Percentiles rank a stretch among this genome's conserved stretches.
phyloP scores from a whole-genome alignment of 2,329 filamentous ascomycete species.

The Botrytis paeoniae region DNA sequence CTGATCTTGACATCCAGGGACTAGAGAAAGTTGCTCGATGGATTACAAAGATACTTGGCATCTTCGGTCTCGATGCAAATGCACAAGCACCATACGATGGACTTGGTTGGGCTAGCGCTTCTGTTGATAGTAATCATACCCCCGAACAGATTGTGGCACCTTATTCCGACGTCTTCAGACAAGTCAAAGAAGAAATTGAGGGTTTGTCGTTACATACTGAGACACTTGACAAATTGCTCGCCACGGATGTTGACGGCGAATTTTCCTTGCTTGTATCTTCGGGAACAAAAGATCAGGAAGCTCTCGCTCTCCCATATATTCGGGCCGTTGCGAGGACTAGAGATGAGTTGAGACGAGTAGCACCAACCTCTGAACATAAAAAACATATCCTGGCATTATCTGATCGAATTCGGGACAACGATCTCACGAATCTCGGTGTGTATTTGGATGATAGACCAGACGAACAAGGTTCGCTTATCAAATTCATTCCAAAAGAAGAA shows the following conservation, averaged over 20 bases:
- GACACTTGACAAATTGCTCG: slow-evolving; percentile 44
- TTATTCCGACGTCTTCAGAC: slow-evolving; percentile 46
- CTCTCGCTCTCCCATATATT: slow-evolving; percentile 54
- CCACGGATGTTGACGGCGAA: slow-evolving; percentile 45
- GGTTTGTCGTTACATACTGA: slow-evolving; percentile 49
- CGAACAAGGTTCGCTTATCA: slow-evolving; percentile 68
- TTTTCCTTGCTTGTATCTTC: slow-evolving; percentile 46
- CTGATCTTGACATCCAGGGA: slow-evolving; percentile 45
- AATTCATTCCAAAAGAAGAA: slow-evolving; percentile 56
- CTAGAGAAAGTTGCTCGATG: slow-evolving; percentile 65
- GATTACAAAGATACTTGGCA: slow-evolving; percentile 79
- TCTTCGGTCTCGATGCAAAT: slow-evolving; percentile 74
- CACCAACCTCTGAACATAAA: slow-evolving; percentile 51
- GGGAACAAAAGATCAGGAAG: slow-evolving; percentile 51
- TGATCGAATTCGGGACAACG: slow-evolving; percentile 75
- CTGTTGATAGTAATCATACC: slow-evolving; percentile 36
- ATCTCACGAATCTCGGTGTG: slow-evolving; percentile 78
- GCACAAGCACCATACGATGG: slow-evolving; percentile 54
- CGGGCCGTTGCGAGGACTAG: slow-evolving; percentile 41
- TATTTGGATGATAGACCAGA: slow-evolving; percentile 76
- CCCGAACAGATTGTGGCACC: slow-evolving; percentile 46
- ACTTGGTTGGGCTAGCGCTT: slow-evolving; percentile 52
- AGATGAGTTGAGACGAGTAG: slow-evolving; percentile 54
- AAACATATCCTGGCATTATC: slow-evolving; percentile 74
- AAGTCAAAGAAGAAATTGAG: slow-evolving; percentile 47